A percentile compares a stretch with the other conserved stretches of the same genome.
phyloP scores from a whole-genome alignment of 192 early-diverging fungal genomes.

The Cetraspora pellucida region DNA sequence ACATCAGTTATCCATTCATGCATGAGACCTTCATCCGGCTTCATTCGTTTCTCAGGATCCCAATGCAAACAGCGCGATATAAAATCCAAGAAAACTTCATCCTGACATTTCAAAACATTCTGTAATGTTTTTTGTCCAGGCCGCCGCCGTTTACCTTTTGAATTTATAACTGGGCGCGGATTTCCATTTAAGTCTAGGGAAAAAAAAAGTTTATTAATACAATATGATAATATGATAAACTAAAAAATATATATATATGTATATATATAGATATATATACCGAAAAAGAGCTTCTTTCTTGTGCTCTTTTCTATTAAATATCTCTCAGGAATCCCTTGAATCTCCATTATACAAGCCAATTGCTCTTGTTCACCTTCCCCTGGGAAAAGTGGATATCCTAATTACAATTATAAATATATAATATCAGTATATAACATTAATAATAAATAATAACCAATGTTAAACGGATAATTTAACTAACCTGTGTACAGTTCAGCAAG shows the following conservation, averaged over 20 bases:
- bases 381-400: constrained; percentile 90
- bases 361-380: constrained; percentile 98
- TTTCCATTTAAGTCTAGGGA: constrained; percentile 51
- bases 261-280: constrained; percentile 41
- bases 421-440: too few relatives aligned
- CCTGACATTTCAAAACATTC: constrained; percentile 71
- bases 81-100: constrained; percentile 86
- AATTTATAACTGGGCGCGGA: constrained; percentile 73
- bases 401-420: constrained; percentile 31
- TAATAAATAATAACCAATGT: too few relatives aligned
- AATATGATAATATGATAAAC: constrained; percentile 39
- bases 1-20: constrained; percentile 84
- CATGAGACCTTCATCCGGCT: constrained; percentile 78
- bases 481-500: constrained; percentile 87
- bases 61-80: constrained; percentile 80
- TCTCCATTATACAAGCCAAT: constrained; percentile 92
- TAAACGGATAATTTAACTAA: not conserved
- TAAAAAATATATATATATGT: not conserved
- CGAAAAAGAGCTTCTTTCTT: constrained; percentile 87
- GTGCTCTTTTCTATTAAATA: constrained; percentile 76
- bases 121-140: constrained; percentile 78
- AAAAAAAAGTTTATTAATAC: constrained; percentile 36
- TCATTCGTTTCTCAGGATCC: constrained; percentile 88
- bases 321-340: constrained; percentile 77
- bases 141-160: constrained; percentile 86